These are phyloP conservation scores for Bruguiera sexangula DNA, from an alignment of 345 rosid species.

Conservation along the genomic window DNA sequence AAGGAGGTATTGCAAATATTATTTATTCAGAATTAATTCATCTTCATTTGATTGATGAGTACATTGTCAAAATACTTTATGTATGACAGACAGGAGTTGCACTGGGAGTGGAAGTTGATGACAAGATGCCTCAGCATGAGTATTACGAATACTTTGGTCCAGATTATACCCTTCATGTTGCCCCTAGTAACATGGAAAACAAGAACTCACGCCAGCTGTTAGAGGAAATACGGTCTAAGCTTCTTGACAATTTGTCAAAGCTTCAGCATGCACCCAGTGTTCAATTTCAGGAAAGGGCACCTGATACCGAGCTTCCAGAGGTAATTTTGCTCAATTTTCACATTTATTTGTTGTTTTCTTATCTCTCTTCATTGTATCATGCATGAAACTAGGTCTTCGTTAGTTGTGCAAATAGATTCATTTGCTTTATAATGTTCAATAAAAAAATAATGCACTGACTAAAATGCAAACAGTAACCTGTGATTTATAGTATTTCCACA, in stretches of 20 bases:
- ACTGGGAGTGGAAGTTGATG: constrained; percentile 65
- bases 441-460: no score
- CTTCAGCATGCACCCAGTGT: constrained; percentile 98
- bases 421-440: no score
- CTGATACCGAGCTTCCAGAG: constrained; percentile 51
- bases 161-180: constrained; percentile 66
- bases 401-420: no score
- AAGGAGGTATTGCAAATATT: background rate
- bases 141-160: constrained; percentile 80
- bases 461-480: no score
- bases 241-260: constrained; percentile 83
- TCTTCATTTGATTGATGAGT: background rate
- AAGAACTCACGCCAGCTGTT: constrained; percentile 65
- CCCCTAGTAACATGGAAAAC: constrained; percentile 68
- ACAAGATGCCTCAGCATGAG: constrained; percentile 80
- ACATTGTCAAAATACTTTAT: constrained; percentile 9
- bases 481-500: no score
- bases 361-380: background rate
- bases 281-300: constrained; percentile 84
- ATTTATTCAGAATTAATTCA: background rate
- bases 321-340: constrained; percentile 4
- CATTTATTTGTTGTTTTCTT: background rate
- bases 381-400: no score
- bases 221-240: constrained; percentile 73
- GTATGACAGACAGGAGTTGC: constrained; percentile 58